phyloP scores from a whole-genome alignment of 345 rosid species.

The Streptanthus diversifolius region DNA sequence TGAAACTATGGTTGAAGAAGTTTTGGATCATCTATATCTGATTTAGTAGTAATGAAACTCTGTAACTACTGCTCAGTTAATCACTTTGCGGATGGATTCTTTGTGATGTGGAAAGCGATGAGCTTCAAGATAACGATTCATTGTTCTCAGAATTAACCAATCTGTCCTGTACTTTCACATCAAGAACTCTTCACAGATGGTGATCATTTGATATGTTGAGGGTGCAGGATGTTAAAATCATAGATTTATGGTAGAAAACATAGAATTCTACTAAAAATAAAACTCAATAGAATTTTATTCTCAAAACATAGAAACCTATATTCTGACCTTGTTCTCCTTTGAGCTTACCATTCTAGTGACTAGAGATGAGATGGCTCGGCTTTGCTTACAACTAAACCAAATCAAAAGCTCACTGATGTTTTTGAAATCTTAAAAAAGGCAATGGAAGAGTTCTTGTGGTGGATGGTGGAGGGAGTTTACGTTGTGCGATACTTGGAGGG shows the following conservation, averaged over 20 bases:
- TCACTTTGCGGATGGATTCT: not conserved
- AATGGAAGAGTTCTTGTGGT: slow-evolving; percentile 79
- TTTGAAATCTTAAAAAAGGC: not conserved
- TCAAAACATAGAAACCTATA: too few relatives aligned
- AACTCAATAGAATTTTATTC: too few relatives aligned
- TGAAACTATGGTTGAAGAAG: slow-evolving; percentile 5
- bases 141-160: not conserved
- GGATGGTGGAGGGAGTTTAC: slow-evolving; percentile 70
- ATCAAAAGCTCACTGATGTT: not conserved
- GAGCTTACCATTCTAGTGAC: not conserved
- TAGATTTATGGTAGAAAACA: too few relatives aligned
- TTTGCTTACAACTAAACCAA: not conserved
- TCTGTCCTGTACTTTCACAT: not conserved
- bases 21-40: not conserved
- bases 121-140: not conserved
- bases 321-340: too few relatives aligned
- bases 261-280: too few relatives aligned
- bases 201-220: too few relatives aligned
- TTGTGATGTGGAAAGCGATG: too few relatives aligned
- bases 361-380: not conserved
- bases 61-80: not conserved
- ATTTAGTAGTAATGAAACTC: not conserved
- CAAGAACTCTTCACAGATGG: too few relatives aligned
- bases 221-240: too few relatives aligned
- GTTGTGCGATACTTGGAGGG: slow-evolving; percentile 78